These are phyloP conservation scores for Diaporthe humulicola DNA, from an alignment of 2,329 filamentous ascomycete genomes.

Conservation along the genomic window DNA sequence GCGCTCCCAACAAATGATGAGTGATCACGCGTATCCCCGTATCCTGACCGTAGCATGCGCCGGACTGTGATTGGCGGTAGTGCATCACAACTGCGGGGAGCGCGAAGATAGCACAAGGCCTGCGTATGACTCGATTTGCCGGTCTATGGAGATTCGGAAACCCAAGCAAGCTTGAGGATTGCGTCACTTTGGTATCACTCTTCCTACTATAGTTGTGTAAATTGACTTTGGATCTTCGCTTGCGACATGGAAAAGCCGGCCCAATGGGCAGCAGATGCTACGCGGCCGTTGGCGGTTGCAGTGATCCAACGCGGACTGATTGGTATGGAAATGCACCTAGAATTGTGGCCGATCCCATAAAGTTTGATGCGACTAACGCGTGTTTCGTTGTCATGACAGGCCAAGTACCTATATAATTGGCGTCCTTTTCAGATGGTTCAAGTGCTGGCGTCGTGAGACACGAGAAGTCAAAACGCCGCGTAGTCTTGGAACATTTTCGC, in stretches of 20 bases:
- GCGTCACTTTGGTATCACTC: constrained; percentile 21
- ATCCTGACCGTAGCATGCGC: neutral
- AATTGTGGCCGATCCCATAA: constrained; percentile 10
- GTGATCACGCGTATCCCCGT: neutral
- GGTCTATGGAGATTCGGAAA: constrained; percentile 1
- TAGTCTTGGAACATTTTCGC: neutral
- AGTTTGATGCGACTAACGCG: constrained; percentile 16
- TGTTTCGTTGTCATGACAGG: constrained; percentile 25
- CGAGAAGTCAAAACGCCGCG: constrained; percentile 19
- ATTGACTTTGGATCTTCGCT: constrained; percentile 13
- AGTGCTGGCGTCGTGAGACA: constrained; percentile 10
- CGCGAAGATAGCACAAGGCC: neutral
- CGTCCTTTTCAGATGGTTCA: neutral
- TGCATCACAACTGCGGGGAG: constrained; percentile 6
- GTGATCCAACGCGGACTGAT: neutral
- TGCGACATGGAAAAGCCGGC: constrained; percentile 21
- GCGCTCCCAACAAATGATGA: neutral
- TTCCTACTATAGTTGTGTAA: constrained; percentile 7
- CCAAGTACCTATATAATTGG: neutral
- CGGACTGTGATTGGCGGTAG: neutral
- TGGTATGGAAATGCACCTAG: neutral
- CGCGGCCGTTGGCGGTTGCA: neutral
- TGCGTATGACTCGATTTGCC: constrained; percentile 23
- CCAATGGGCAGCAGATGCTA: constrained; percentile 7
- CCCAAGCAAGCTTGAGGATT: constrained; percentile 1